Conservation (phyloP, 1,284 basidiomycete species). For the Gastroboletus turbinatus region DNA sequence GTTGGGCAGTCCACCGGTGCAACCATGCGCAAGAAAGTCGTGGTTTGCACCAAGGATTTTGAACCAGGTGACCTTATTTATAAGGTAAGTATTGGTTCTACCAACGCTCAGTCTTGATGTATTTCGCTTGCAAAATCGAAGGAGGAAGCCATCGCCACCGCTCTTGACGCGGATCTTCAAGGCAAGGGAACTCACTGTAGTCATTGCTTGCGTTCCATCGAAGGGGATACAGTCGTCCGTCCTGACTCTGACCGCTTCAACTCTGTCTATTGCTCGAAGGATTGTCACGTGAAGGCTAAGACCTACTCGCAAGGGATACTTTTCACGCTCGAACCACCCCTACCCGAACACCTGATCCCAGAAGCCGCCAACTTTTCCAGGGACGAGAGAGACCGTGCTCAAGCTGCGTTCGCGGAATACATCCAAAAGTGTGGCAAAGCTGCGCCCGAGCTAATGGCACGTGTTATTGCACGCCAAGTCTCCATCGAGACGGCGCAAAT, state of each 20-base stretch:
- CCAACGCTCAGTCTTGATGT: neutral
- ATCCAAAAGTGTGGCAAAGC: conserved; percentile 48
- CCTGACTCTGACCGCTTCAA: conserved; percentile 51
- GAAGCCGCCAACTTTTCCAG: conserved; percentile 33
- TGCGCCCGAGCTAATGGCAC: conserved; percentile 58
- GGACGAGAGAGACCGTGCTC: conserved; percentile 54
- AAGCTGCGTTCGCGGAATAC: conserved; percentile 54
- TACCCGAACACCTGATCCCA: conserved; percentile 52
- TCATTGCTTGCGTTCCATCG: conserved; percentile 63
- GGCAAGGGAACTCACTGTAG: conserved; percentile 64
- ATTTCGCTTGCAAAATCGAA: conserved; percentile 29
- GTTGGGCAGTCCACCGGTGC: conserved; percentile 25
- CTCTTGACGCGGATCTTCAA: conserved; percentile 69
- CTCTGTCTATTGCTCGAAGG: conserved; percentile 69
- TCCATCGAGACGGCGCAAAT: conserved; percentile 63
- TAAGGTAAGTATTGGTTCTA: conserved; percentile 45
- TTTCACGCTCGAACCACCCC: conserved; percentile 62
- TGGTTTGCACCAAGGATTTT: conserved; percentile 68
- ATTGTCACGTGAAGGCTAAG: conserved; percentile 57
- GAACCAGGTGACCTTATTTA: conserved; percentile 72
- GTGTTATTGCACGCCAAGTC: conserved; percentile 71
- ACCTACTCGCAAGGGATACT: conserved; percentile 64
- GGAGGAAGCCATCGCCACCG: conserved; percentile 71
- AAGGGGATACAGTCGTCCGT: conserved; percentile 43
- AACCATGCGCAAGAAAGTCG: conserved; percentile 47